Base-by-base conservation (phyloP, 1,284 basidiomycete species). In the Pterulicium gracile region DNA sequence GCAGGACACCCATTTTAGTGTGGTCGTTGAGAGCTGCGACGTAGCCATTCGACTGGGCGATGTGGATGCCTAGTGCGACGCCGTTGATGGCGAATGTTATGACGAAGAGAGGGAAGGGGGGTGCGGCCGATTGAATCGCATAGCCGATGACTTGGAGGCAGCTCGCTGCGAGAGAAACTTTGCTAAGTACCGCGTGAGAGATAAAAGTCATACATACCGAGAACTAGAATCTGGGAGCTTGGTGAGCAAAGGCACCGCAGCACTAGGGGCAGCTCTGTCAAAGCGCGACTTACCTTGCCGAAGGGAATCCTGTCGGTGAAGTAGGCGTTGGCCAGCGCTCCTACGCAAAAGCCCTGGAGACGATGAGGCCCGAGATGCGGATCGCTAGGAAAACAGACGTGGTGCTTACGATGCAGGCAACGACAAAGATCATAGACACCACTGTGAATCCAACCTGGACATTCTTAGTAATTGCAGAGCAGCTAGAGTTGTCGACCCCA, bases 21-120 rank as follows among this genome's bases (percentile, higher is more conserved):
- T 67, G 63, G 0, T 68, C 59, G 46, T 71, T 60, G 13, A 76
- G 58, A 17, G 62, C 64, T 5, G 70, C 72, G 1, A 76, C 70
- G 50, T 72, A 77, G 1, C 72, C 74, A 51, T 77, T 81, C 1
- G 72, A 68, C 59, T 77, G 76, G 0, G 77, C 73, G 49, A 75
- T 70, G 56, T 75, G 72, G 19, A 79, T 55, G 3, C 73, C 68
- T 39, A 78, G 60, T 0, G 79, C 81, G 49, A 79, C 70, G 1
- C 85, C 84, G 46, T 74, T 76, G 48, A 84, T 64, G 2, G 66
- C 56, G 54, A 72, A 87, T 0, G 74, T 72, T 39, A 79, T 55
- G 40, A 79, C 72, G 55, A 85, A 79, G 3, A 79, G 64, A 0
- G 81, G 78, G 58, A 81, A 88, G 0, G 85, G 84, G 2, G 74